A percentile compares a stretch with the other conserved stretches of the same genome.
Evolutionary conservation across 2,329 filamentous ascomycete genomes (phyloP).

Genomic region (Colletotrichum falcatum): DNA sequence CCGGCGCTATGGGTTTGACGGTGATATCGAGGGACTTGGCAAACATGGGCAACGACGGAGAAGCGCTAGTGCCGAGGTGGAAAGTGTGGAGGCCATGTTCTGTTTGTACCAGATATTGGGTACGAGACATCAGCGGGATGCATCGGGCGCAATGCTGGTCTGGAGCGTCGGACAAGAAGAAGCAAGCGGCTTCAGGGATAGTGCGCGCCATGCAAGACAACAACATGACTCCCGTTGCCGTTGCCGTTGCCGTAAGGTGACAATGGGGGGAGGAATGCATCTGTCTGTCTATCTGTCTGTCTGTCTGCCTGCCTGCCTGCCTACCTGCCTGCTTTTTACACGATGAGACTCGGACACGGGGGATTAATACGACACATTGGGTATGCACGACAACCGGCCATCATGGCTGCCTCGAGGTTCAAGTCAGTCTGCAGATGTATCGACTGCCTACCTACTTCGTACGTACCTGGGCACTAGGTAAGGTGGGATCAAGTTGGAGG

Average conservation of each 20-base stretch:
- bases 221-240: not conserved
- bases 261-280: not conserved
- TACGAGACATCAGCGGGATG: slow-evolving; percentile 29
- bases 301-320: too few species aligned
- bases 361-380: not conserved
- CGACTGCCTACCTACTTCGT: too few species aligned
- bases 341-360: not conserved
- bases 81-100: slow-evolving; percentile 5
- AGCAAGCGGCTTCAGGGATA: slow-evolving; percentile 13
- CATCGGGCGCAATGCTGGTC: not conserved
- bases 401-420: not conserved
- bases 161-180: slow-evolving; percentile 2
- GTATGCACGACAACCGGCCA: not conserved
- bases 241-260: too few species aligned
- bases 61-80: slow-evolving; percentile 19
- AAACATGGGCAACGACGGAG: slow-evolving; percentile 28
- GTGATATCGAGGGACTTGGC: slow-evolving; percentile 30
- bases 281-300: too few species aligned
- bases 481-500: too few species aligned
- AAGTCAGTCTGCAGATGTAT: too few species aligned
- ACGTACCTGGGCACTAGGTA: not conserved
- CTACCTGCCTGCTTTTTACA: not conserved
- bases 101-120: slow-evolving; percentile 2
- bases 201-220: not conserved
- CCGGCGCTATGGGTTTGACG: slow-evolving; percentile 12